Conservation (phyloP, 164 flowering plant genomes). For the Stephania yunnanensis region DNA sequence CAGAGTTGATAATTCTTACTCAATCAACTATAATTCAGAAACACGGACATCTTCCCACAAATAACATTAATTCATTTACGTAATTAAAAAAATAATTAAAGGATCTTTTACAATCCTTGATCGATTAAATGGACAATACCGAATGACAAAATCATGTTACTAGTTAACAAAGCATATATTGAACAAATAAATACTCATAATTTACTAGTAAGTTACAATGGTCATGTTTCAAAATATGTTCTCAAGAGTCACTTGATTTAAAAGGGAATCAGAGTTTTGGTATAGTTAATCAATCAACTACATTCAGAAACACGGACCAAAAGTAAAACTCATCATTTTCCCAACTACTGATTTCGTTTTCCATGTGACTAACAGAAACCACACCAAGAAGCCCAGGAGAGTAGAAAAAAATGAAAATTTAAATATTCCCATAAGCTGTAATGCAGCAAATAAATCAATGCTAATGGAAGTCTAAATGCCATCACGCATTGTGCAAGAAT, state of each 20-base stretch:
- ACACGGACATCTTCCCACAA: too few relatives aligned
- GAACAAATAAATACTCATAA: neutral
- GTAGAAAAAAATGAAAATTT: neutral
- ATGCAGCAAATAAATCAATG: too few relatives aligned
- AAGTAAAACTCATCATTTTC: neutral
- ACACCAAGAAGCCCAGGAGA: neutral
- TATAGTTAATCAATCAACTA: neutral
- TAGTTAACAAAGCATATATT: neutral
- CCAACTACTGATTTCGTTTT: neutral
- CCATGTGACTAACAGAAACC: neutral
- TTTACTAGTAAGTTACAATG: too few relatives aligned
- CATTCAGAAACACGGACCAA: constrained; percentile 4
- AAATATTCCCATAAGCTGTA: neutral
- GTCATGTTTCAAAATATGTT: too few relatives aligned
- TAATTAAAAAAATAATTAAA: too few relatives aligned
- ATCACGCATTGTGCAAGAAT: too few relatives aligned
- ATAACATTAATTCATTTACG: too few relatives aligned
- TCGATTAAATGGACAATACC: neutral
- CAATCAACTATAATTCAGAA: too few relatives aligned
- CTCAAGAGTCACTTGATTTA: too few relatives aligned
- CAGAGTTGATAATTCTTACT: too few relatives aligned
- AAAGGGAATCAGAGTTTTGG: neutral
- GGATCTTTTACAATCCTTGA: too few relatives aligned
- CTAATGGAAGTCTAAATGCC: too few relatives aligned
- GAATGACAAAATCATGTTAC: neutral